Base-by-base conservation (phyloP, 257 asterid species). In the Solanum sejunctum region DNA sequence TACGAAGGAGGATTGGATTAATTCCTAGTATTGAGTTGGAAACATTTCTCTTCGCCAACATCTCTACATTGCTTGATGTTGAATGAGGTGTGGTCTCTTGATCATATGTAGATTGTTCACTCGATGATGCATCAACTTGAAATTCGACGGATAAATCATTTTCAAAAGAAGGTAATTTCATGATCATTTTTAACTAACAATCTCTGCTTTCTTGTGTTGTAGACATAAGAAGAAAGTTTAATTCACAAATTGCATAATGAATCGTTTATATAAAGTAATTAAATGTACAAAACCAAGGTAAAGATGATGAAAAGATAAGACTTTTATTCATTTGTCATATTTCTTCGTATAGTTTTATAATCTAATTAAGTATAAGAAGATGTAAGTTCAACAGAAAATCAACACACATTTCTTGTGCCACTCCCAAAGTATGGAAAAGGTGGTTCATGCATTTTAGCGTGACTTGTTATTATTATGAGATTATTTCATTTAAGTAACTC, bases 341-440 rank as follows among this genome's bases (percentile, higher is more conserved):
- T 66, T 56, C 18, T 80, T 54, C 6, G 41, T 49, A 28, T 32
- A 45, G 51, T 83, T 51, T 81, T 69, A 67, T 83, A 80, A 49
- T 43, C 84, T 78, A 17, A 17, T 18, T 1, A 61, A 71, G 85
- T 73, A 83, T 10, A 64, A 49, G 7, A 45, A 56, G 36, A 36
- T 79, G 72, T 12, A 83, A 84, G 86, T 84, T 84, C 41, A 83
- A 82, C 20, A 80, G 86, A 85, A 89, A 57, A 73, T 81, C 15
- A 55, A 85, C 92, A 90, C 91, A 85, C 93, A 85, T 87, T 87
- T 70, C 89, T 90, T 91, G 93, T 90, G 93, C 89, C 90, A 83
- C 88, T 87, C 77, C 84, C 81, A 77, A 83, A 81, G 60, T n/a
- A 61, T 71, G 88, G 86, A 85, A 84, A 84, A 82, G 84, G 88